Conservation (phyloP, 495 filamentous ascomycete species). For the Talaromyces borbonicus region DNA sequence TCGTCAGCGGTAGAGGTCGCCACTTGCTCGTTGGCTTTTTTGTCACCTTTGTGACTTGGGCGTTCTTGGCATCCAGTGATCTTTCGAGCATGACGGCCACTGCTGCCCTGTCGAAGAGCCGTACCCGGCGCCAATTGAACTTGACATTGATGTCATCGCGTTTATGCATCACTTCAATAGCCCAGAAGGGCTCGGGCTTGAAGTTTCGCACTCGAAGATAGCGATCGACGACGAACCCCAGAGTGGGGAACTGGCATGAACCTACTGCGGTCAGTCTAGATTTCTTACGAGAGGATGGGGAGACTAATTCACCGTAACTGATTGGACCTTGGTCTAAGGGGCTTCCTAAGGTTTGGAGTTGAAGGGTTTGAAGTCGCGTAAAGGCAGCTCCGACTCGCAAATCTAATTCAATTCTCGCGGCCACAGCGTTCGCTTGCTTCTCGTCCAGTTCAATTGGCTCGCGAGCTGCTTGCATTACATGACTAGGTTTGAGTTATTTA, state of each 20-base stretch:
- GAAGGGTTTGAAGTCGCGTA: constrained; percentile 77
- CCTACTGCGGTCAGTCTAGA: constrained; percentile 39
- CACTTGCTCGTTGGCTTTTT: constrained; percentile 90
- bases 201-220: constrained; percentile 91
- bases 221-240: constrained; percentile 93
- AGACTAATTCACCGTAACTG: constrained; percentile 64
- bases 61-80: constrained; percentile 66
- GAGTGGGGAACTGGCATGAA: constrained; percentile 92
- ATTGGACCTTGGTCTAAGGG: constrained; percentile 53
- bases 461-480: constrained; percentile 77
- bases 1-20: constrained; percentile 88
- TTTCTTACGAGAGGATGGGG: neutral
- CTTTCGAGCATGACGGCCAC: constrained; percentile 77
- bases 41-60: constrained; percentile 70
- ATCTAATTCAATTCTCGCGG: constrained; percentile 85
- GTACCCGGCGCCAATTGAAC: constrained; percentile 74
- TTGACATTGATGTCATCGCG: constrained; percentile 70
- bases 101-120: constrained; percentile 78
- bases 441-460: constrained; percentile 72
- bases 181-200: constrained; percentile 86
- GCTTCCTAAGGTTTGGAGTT: constrained; percentile 55
- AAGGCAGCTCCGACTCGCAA: constrained; percentile 85
- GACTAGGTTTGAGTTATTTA: too few relatives aligned
- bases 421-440: constrained; percentile 76
- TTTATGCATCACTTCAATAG: constrained; percentile 71